Conservation (phyloP, 2,329 filamentous ascomycete genomes). For the Trichophyton equinum region DNA sequence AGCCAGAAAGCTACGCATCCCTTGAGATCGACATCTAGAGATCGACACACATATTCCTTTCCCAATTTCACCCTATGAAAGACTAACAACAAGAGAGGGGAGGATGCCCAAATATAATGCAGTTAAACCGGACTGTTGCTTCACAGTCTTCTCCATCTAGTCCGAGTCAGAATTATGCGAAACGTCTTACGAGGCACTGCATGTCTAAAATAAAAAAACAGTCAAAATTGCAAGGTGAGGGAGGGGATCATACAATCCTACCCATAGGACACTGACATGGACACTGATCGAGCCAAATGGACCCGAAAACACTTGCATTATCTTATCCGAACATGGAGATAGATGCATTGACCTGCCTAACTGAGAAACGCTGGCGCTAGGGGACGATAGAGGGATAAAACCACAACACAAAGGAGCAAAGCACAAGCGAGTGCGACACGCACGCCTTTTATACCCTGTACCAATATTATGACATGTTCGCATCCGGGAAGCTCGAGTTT, state of each 20-base stretch:
- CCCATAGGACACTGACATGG: neutral
- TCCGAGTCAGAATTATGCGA: neutral
- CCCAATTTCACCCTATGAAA: no score
- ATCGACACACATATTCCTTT: neutral
- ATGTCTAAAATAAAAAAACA: neutral
- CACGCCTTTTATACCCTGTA: neutral
- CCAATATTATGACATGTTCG: neutral
- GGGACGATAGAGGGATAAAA: neutral
- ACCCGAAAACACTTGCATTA: neutral
- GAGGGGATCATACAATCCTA: neutral
- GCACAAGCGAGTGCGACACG: neutral
- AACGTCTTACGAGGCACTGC: neutral
- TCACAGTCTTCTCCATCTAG: neutral
- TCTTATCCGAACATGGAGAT: neutral
- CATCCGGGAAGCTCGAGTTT: neutral
- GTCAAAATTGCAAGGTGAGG: neutral
- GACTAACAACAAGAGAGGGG: neutral
- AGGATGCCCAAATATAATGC: neutral
- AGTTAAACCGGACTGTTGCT: neutral
- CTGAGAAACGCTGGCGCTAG: neutral
- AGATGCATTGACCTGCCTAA: neutral
- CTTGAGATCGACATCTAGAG: neutral
- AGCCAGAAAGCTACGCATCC: no score
- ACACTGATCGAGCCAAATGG: neutral
- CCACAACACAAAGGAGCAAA: neutral